Percentiles rank a stretch among this genome's conserved stretches.
Conservation (phyloP, 2,329 filamentous ascomycete genomes). For the Fusarium brevicatenulatum region DNA sequence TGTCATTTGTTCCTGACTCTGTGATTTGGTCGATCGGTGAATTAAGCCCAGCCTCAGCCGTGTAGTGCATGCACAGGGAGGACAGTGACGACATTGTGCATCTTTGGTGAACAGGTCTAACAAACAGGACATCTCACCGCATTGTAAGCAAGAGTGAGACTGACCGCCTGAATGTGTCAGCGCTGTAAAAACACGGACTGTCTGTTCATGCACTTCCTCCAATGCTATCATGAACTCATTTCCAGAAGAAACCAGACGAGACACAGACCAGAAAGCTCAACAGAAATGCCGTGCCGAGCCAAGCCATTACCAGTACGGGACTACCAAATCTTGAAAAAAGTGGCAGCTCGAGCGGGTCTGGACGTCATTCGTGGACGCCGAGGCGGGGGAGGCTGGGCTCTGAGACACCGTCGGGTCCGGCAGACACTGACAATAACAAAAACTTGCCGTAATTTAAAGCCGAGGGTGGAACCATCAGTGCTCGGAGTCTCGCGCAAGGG, state of each 20-base stretch:
- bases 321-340: neutral
- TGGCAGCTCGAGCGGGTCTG: neutral
- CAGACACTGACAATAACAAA: neutral
- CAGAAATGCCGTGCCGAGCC: slow-evolving; percentile 11
- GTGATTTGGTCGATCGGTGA: neutral
- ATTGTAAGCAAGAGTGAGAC: neutral
- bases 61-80: neutral
- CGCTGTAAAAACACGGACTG: neutral
- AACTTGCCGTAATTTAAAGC: slow-evolving; percentile 3
- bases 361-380: slow-evolving; percentile 14
- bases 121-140: neutral
- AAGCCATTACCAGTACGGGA: slow-evolving; percentile 1
- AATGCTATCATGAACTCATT: neutral
- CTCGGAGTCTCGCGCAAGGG: neutral
- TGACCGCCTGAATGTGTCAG: neutral
- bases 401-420: neutral
- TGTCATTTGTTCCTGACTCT: neutral
- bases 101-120: neutral
- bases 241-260: neutral
- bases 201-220: neutral
- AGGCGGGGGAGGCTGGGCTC: neutral
- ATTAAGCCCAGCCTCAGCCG: neutral
- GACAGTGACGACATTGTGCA: neutral
- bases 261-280: neutral
- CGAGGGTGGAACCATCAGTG: neutral